These are phyloP conservation scores for Colletotrichum sojae DNA, from an alignment of 2,329 filamentous ascomycete species.

Conservation along the genomic window DNA sequence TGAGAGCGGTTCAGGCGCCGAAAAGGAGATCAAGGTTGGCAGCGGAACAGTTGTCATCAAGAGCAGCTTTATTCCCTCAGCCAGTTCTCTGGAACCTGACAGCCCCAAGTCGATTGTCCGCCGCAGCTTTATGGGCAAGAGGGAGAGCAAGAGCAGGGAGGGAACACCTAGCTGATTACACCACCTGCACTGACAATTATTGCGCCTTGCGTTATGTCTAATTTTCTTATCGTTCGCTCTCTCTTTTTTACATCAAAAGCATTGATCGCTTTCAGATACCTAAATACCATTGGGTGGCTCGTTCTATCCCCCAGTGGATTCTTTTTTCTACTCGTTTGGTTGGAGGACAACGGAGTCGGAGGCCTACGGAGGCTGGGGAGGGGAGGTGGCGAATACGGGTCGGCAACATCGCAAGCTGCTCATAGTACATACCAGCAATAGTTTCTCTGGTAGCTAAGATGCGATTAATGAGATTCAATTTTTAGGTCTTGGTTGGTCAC, in stretches of 20 bases:
- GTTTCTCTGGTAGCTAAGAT: constrained; percentile 12
- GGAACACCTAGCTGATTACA: constrained; percentile 49
- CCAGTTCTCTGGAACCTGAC: constrained; percentile 55
- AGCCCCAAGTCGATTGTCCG: constrained; percentile 64
- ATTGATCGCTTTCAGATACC: constrained; percentile 35
- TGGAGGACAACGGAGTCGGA: constrained; percentile 24
- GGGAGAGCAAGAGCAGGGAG: constrained; percentile 64
- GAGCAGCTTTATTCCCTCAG: constrained; percentile 75
- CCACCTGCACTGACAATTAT: not conserved
- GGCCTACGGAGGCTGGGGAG: constrained; percentile 3
- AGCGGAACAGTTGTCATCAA: constrained; percentile 79
- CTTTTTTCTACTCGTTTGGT: constrained; percentile 2
- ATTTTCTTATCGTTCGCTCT: constrained; percentile 15
- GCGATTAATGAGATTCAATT: constrained; percentile 17
- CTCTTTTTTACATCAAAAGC: constrained; percentile 22
- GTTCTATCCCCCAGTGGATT: constrained; percentile 19
- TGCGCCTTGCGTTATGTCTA: not conserved
- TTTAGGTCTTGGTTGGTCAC: too few relatives aligned
- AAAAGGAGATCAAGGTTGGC: constrained; percentile 83
- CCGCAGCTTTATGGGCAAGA: constrained; percentile 70
- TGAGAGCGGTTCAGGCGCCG: constrained; percentile 76
- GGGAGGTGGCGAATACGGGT: constrained; percentile 14
- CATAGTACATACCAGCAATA: not conserved
- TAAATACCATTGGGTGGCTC: constrained; percentile 15
- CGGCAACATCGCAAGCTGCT: constrained; percentile 13